These are phyloP conservation scores for Chaetomium olivaceum DNA, from an alignment of 2,329 filamentous ascomycete genomes.

Conservation along the genomic window DNA sequence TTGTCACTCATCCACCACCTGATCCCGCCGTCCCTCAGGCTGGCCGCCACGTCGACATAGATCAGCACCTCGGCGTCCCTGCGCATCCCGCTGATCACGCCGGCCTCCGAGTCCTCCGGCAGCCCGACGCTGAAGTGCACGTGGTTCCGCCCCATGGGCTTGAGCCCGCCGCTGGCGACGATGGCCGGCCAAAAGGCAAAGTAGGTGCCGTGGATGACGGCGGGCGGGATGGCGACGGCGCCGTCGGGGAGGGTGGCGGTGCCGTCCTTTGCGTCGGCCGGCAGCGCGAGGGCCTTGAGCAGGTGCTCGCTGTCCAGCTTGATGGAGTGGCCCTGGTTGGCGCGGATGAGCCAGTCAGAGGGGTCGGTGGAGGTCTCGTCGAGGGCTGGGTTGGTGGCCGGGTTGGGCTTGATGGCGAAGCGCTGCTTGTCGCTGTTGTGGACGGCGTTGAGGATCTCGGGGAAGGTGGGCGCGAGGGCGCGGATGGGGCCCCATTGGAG, in stretches of 20 bases:
- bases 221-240: conserved; percentile 52
- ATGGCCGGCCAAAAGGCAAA: conserved; percentile 78
- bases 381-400: conserved; percentile 49
- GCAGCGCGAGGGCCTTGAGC: conserved; percentile 66
- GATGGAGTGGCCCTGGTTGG: conserved; percentile 93
- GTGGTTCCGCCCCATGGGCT: conserved; percentile 80
- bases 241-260: conserved; percentile 14
- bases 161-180: conserved; percentile 72
- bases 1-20: conserved; percentile 81
- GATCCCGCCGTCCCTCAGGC: conserved; percentile 61
- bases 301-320: conserved; percentile 69
- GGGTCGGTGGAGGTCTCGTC: conserved; percentile 49
- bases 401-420: conserved; percentile 71
- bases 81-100: conserved; percentile 79
- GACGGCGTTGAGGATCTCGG: conserved; percentile 71
- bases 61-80: conserved; percentile 74
- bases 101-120: conserved; percentile 46
- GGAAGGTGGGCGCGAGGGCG: conserved; percentile 70
- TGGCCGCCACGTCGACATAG: conserved; percentile 69
- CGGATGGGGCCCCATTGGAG: conserved; percentile 60
- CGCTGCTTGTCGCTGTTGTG: conserved; percentile 84
- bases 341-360: conserved; percentile 79
- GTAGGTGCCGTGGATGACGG: conserved; percentile 86
- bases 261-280: conserved; percentile 45
- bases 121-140: conserved; percentile 85